A percentile compares a stretch with the other conserved stretches of the same genome.
These are phyloP conservation scores for Rhodamnia argentea DNA, from an alignment of 345 rosid genomes.

Conservation along the genomic window DNA sequence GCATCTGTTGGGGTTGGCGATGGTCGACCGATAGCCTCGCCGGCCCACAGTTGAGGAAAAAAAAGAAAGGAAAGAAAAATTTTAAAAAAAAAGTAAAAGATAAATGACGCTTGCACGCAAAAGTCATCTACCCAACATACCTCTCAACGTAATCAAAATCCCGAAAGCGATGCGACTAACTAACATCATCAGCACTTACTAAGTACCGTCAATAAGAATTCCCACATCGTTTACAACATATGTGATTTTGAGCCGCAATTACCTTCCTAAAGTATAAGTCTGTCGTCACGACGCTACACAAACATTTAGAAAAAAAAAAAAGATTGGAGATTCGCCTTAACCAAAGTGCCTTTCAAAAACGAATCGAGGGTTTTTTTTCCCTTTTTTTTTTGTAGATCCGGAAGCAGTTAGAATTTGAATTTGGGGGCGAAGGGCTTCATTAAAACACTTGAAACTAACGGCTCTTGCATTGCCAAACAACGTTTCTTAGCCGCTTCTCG, in stretches of 20 bases:
- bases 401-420: background rate
- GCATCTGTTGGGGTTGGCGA: too few species aligned
- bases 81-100: too few species aligned
- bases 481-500: background rate
- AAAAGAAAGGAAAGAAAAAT: too few species aligned
- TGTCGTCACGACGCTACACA: background rate
- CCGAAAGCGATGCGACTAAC: background rate
- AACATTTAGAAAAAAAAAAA: background rate
- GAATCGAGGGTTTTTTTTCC: background rate
- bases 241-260: accelerated
- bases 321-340: background rate
- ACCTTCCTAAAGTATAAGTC: background rate
- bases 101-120: background rate
- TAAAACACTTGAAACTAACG: background rate
- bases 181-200: background rate
- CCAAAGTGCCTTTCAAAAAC: background rate
- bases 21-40: too few species aligned
- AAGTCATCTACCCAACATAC: background rate
- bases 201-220: accelerated
- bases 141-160: background rate
- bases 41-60: too few species aligned
- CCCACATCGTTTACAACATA: background rate
- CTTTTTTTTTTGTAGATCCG: background rate
- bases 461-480: background rate
- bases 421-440: background rate